Evolutionary conservation across 1,284 basidiomycete genomes (phyloP).

Genomic region (Schizophyllum amplum): DNA sequence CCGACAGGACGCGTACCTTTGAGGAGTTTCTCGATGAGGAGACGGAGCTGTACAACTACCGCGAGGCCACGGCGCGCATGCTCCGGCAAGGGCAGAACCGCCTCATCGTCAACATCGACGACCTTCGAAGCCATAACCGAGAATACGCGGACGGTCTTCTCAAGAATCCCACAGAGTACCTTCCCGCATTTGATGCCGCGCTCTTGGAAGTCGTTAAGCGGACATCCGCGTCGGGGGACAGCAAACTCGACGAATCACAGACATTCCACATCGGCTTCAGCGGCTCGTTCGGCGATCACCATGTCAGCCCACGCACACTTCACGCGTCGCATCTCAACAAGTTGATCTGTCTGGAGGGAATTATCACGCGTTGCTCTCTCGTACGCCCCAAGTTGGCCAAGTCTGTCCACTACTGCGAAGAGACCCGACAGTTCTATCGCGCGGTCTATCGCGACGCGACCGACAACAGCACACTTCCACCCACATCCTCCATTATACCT

Average conservation of each 20-base stretch:
- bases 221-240: conserved; percentile 56
- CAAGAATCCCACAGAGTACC: conserved; percentile 80
- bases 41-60: conserved; percentile 75
- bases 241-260: conserved; percentile 76
- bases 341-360: conserved; percentile 97
- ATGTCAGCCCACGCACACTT: conserved; percentile 92
- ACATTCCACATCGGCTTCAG: conserved; percentile 87
- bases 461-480: conserved; percentile 77
- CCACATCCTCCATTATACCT: conserved; percentile 87
- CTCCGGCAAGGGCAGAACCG: conserved; percentile 80
- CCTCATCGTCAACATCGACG: conserved; percentile 94
- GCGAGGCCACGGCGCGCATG: conserved; percentile 81
- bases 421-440: conserved; percentile 78
- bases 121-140: conserved; percentile 90
- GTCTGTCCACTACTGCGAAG: conserved; percentile 92
- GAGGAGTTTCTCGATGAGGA: conserved; percentile 85
- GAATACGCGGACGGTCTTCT: conserved; percentile 78
- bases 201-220: conserved; percentile 70
- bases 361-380: conserved; percentile 96
- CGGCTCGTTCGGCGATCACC: conserved; percentile 98
- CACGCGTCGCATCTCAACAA: conserved; percentile 85
- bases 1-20: conserved; percentile 72
- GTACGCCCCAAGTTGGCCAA: conserved; percentile 98
- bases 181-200: conserved; percentile 91
- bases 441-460: conserved; percentile 93